These are phyloP conservation scores for Urochloa ruziziensis DNA, from an alignment of 176 grass and related monocot species.

Conservation along the genomic window DNA sequence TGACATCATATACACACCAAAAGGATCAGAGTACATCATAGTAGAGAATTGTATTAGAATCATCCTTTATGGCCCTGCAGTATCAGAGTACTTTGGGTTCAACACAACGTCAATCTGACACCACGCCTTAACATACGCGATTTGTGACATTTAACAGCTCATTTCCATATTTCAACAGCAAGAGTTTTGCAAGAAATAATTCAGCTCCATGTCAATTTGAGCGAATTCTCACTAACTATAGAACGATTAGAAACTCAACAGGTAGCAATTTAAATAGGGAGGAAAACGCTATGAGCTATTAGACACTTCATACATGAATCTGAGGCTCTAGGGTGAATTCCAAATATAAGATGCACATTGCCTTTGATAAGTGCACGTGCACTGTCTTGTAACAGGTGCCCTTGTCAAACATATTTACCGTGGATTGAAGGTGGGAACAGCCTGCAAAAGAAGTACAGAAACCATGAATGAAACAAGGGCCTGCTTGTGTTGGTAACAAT, in stretches of 20 bases:
- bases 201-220: too few species aligned
- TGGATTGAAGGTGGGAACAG: neutral
- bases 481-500: neutral
- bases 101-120: too few species aligned
- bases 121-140: too few species aligned
- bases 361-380: neutral
- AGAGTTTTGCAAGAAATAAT: too few species aligned
- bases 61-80: neutral
- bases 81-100: too few species aligned
- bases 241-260: neutral
- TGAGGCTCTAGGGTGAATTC: neutral
- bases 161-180: too few species aligned
- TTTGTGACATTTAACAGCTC: too few species aligned
- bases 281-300: neutral
- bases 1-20: too few species aligned
- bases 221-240: too few species aligned
- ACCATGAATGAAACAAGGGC: neutral
- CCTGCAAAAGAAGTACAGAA: constrained; percentile 10
- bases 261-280: neutral
- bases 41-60: too few species aligned
- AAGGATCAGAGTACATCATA: too few species aligned
- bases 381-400: neutral
- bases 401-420: neutral
- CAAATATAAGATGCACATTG: neutral
- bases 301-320: neutral